These are phyloP conservation scores for Murraya paniculata DNA, from an alignment of 345 rosid species.

Conservation along the genomic window DNA sequence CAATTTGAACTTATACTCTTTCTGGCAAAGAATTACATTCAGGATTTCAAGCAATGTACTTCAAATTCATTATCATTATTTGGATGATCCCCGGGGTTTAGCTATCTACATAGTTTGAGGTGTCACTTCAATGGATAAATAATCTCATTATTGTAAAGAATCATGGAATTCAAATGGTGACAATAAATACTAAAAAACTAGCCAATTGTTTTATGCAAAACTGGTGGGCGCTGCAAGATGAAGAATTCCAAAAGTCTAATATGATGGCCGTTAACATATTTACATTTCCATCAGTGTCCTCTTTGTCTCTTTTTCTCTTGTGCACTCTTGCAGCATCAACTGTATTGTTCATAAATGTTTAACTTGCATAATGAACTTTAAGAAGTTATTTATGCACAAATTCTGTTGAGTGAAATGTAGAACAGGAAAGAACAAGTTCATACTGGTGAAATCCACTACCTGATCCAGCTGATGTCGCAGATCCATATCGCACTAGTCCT, in stretches of 20 bases:
- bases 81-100: not conserved
- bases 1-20: not conserved
- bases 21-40: not conserved
- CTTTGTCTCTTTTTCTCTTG: not conserved
- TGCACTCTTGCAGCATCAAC: not conserved
- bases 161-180: not conserved
- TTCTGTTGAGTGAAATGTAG: not conserved
- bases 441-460: slow-evolving; percentile 28
- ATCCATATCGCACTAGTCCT: slow-evolving; percentile 49
- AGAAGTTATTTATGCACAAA: not conserved
- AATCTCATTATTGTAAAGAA: not conserved
- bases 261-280: not conserved
- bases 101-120: not conserved
- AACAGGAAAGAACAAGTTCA: not conserved
- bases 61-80: not conserved
- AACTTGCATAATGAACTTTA: not conserved
- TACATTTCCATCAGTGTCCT: not conserved
- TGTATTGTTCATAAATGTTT: not conserved
- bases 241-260: not conserved
- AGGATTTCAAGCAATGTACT: not conserved
- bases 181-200: not conserved
- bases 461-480: slow-evolving; percentile 55
- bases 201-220: not conserved
- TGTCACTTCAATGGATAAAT: not conserved
- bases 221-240: not conserved